Percentiles rank a stretch among this genome's conserved stretches.
Evolutionary conservation across 2,329 filamentous ascomycete species (phyloP).

Genomic region (Domatiomyces catenatus): DNA sequence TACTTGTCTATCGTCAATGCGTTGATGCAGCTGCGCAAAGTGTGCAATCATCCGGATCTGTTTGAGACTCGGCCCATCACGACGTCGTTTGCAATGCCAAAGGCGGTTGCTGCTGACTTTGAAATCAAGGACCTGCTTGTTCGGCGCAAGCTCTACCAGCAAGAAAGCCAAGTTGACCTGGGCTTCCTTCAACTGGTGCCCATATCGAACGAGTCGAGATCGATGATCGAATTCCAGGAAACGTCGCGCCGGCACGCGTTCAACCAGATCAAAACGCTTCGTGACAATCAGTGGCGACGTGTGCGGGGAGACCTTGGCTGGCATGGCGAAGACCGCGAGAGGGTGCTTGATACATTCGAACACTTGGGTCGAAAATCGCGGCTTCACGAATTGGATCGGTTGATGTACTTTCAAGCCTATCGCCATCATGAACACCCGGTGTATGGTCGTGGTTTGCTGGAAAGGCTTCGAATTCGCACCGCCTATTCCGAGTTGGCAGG

Average conservation of each 20-base stretch:
- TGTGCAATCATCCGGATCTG: constrained; percentile 94
- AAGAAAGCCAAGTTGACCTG: constrained; percentile 49
- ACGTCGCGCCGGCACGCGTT: constrained; percentile 56
- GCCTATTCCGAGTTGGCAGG: constrained; percentile 44
- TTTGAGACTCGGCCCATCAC: constrained; percentile 94
- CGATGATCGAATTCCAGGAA: constrained; percentile 35
- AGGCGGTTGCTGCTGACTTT: constrained; percentile 60
- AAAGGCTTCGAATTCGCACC: constrained; percentile 52
- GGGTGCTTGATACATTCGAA: constrained; percentile 58
- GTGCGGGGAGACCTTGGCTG: constrained; percentile 22
- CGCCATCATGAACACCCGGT: constrained; percentile 67
- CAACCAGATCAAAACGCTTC: constrained; percentile 51
- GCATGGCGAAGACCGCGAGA: constrained; percentile 25
- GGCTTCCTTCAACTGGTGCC: constrained; percentile 68
- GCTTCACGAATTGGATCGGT: constrained; percentile 66
- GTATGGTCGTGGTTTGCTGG: constrained; percentile 66
- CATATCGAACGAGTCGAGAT: constrained; percentile 51
- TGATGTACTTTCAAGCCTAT: constrained; percentile 64
- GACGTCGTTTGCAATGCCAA: constrained; percentile 85
- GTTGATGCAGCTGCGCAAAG: constrained; percentile 90
- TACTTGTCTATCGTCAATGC: constrained; percentile 98
- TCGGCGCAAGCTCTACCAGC: constrained; percentile 47
- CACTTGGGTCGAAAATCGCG: constrained; percentile 52
- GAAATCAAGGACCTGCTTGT: constrained; percentile 57
- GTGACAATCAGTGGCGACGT: constrained; percentile 51